Percentiles rank a stretch among this genome's conserved stretches.
phyloP scores from a whole-genome alignment of 1,284 basidiomycete genomes.

The Fomitopsis pinicola region DNA sequence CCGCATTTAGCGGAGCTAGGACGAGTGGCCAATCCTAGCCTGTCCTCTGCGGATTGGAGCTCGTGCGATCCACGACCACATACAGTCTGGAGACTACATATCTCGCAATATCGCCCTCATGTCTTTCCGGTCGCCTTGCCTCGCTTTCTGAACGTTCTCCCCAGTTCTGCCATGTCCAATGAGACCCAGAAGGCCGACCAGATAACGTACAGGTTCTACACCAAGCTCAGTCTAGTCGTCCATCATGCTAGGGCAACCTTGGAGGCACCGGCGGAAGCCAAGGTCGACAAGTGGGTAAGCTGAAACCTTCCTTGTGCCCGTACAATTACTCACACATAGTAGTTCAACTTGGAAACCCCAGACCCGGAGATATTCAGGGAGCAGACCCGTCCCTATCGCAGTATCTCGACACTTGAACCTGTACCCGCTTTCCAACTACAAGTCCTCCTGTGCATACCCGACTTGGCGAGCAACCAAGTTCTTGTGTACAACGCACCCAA shows the following conservation, averaged over 20 bases:
- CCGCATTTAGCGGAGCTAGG: neutral
- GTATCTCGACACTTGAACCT: constrained; percentile 46
- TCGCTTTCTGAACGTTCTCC: constrained; percentile 18
- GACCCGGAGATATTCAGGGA: constrained; percentile 63
- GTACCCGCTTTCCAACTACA: constrained; percentile 57
- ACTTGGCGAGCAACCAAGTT: constrained; percentile 61
- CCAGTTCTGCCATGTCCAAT: constrained; percentile 38
- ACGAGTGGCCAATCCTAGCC: neutral
- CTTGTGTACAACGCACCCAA: constrained; percentile 60
- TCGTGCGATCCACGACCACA: constrained; percentile 25
- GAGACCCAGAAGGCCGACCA: constrained; percentile 74
- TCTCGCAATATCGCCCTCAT: constrained; percentile 24
- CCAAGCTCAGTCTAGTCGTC: constrained; percentile 71
- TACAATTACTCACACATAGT: neutral
- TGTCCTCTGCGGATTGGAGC: neutral
- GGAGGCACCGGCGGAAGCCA: constrained; percentile 39
- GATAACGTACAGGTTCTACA: constrained; percentile 76
- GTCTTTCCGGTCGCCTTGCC: constrained; percentile 20
- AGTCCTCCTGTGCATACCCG: constrained; percentile 65
- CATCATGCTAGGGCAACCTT: constrained; percentile 61
- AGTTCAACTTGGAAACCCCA: constrained; percentile 81
- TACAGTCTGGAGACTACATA: constrained; percentile 20
- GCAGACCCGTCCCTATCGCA: constrained; percentile 55
- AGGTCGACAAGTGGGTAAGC: constrained; percentile 75
- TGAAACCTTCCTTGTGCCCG: neutral